Evolutionary conservation across 2,329 filamentous ascomycete species (phyloP), one percentile per base, ranked within the genome.

Genomic region (Orbilia brochopaga): DNA sequence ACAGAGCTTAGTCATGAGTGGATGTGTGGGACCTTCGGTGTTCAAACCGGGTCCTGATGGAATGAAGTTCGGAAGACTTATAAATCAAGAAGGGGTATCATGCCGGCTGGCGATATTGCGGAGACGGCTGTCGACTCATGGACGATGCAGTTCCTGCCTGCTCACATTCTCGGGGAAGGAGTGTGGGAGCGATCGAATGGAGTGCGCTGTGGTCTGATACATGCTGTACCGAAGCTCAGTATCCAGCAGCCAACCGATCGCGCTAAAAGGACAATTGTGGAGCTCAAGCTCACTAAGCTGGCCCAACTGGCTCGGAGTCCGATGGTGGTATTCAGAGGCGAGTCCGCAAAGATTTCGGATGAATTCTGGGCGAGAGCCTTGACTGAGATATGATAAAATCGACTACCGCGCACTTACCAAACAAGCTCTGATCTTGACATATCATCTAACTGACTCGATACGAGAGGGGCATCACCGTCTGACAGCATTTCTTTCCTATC

Each of bases 261-360:
- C 37, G 37, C 37, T 42, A 42, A 42, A 42, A 15, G 2, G 11
- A 5, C 37, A 51, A 62, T 23, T 62, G 65, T 62, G 65, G 65
- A 69, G 65, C 65, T 69, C 44, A 63, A 69, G 23, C 52, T 53
- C 53, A 32, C 57, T 2, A 17, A 15, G 5, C 62, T 55, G 44
- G 57, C 65, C 65, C 65, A 58, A 53, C 52, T 53, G 44, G 62
- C 57, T 58, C 65, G 65, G 62, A 69, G 61, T 69, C 65, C 58
- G 58, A 53, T 53, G 62, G 57, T 42, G 42, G 64, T 61, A 50
- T 42, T 24, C 53, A 46, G 42, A 19, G 53, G 58, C n/a, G 21
- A 52, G 52, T 24, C 53, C 57, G 65, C 58, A 58, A 46, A 69
- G 65, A 69, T 58, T 69, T 69, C 65, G 65, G 65, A 69, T 69